These are phyloP conservation scores for Herpotrichia juniperi DNA, from an alignment of 2,329 filamentous ascomycete genomes.

Conservation along the genomic window DNA sequence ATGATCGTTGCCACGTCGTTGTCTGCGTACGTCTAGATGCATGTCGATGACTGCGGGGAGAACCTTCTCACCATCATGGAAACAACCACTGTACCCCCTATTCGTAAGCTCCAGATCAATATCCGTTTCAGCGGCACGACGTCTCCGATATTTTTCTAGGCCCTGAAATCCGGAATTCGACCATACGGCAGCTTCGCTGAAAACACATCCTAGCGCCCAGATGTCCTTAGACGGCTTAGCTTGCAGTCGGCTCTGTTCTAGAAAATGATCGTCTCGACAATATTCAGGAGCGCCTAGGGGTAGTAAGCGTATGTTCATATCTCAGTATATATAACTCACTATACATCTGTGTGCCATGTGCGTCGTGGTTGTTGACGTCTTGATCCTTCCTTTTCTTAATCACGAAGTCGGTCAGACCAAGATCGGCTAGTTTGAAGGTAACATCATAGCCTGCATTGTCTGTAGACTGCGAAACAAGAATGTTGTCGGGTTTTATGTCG, in stretches of 20 bases:
- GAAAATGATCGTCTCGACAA: slow-evolving; percentile 13
- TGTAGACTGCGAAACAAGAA: slow-evolving; percentile 37
- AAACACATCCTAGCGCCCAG: slow-evolving; percentile 43
- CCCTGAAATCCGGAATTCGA: slow-evolving; percentile 16
- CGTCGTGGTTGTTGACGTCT: slow-evolving; percentile 12
- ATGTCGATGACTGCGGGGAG: slow-evolving; percentile 9
- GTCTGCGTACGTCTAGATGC: slow-evolving; percentile 7
- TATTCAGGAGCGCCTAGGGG: slow-evolving; percentile 25
- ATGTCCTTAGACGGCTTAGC: slow-evolving; percentile 44
- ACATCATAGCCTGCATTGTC: slow-evolving; percentile 8
- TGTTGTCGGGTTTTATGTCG: slow-evolving; percentile 54
- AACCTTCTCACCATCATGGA: slow-evolving; percentile 21
- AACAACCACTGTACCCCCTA: slow-evolving; percentile 19
- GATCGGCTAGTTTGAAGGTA: slow-evolving; percentile 48
- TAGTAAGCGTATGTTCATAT: not conserved
- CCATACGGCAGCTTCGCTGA: slow-evolving; percentile 30
- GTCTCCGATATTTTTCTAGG: slow-evolving; percentile 15
- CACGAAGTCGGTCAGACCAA: slow-evolving; percentile 40
- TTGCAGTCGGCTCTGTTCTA: slow-evolving; percentile 1
- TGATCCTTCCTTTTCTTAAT: slow-evolving; percentile 1
- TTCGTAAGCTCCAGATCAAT: not conserved
- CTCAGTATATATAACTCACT: slow-evolving; percentile 27
- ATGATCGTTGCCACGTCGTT: not conserved
- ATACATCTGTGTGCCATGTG: slow-evolving; percentile 44
- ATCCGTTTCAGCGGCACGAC: slow-evolving; percentile 6